Conservation (phyloP, 2,329 filamentous ascomycete genomes). For the Cytospora paraplurivora region DNA sequence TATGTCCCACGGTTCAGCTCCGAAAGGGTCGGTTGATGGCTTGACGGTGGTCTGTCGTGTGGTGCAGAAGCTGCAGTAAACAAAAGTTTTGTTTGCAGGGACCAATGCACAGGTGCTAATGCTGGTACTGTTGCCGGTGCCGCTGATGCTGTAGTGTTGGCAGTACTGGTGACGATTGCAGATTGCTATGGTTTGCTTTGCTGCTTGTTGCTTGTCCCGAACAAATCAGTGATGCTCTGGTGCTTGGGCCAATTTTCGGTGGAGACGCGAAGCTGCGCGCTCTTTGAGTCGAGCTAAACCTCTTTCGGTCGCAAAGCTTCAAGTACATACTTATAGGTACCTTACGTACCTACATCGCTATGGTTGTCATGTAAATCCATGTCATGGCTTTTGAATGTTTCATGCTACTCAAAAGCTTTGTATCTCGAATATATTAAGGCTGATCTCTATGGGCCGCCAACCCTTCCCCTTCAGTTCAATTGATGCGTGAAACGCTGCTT, state of each 20-base stretch:
- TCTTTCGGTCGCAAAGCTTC: constrained; percentile 22
- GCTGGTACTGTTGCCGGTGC: not conserved
- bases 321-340: constrained; percentile 13
- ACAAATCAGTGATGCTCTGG: not conserved
- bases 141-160: too few relatives aligned
- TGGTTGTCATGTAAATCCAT: too few relatives aligned
- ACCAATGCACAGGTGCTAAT: not conserved
- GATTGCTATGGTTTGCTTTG: not conserved
- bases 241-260: constrained; percentile 27
- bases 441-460: too few relatives aligned
- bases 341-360: not conserved
- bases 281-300: constrained; percentile 33
- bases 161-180: too few relatives aligned
- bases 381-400: too few relatives aligned
- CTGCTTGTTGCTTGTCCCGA: not conserved
- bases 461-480: too few relatives aligned
- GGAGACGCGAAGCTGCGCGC: constrained; percentile 34
- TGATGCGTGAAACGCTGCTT: too few relatives aligned
- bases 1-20: constrained; percentile 3
- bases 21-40: constrained; percentile 3
- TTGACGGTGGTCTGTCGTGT: constrained; percentile 7
- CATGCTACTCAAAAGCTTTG: too few relatives aligned
- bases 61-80: constrained; percentile 24
- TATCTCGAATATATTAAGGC: too few relatives aligned
- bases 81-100: constrained; percentile 30